Evolutionary conservation across 2,329 filamentous ascomycete genomes (phyloP), one percentile per base, ranked within the genome.

Genomic region (Aspergillus bombycis): DNA sequence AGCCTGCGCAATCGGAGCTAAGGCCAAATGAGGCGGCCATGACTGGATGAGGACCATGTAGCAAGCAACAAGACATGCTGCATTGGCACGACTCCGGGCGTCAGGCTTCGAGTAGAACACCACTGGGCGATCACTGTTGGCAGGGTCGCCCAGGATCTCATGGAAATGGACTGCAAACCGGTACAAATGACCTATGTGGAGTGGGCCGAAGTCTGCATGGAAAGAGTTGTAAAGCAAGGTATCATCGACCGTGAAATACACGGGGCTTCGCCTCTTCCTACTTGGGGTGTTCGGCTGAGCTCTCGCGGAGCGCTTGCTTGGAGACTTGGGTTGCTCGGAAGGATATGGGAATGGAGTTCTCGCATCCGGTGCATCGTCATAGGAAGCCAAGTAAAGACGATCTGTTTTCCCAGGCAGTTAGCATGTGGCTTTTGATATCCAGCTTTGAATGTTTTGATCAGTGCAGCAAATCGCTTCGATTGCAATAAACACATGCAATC

Each of bases 31-130:
- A 58, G 95, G 95, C 54, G 95, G 92, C 95, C 95, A 99, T 48
- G 92, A 92, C 81, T 99, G 95, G 71, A 99, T 97, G 68, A 99
- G 82, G 50, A 99, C 94, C 94, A 99, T 98, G 82, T 99, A 99
- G 82, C 93, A 97, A 60, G 95, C 94, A 53, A 99, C 87, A 74
- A 99, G 86, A 77, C 94, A 97, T 32, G 95, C 93, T 55, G 95
- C 93, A 79, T 99, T 99, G 69, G 76, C 95, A 58, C 77, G 86
- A 91, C 94, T 97, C 75, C 93, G 89, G 36, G 94, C 89, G 80
- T 99, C 94, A 6, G 94, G 90, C 71, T 89, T 90, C 80, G 94
- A 97, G 91, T 93, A 99, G 80, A 99, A 97, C 10, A 98, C 94
- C 62, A 99, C 93, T 1, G 93, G 91, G 55, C 93, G 86, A 68